phyloP scores from a whole-genome alignment of 306 rosid species.

The Amphicarpaea edgeworthii region DNA sequence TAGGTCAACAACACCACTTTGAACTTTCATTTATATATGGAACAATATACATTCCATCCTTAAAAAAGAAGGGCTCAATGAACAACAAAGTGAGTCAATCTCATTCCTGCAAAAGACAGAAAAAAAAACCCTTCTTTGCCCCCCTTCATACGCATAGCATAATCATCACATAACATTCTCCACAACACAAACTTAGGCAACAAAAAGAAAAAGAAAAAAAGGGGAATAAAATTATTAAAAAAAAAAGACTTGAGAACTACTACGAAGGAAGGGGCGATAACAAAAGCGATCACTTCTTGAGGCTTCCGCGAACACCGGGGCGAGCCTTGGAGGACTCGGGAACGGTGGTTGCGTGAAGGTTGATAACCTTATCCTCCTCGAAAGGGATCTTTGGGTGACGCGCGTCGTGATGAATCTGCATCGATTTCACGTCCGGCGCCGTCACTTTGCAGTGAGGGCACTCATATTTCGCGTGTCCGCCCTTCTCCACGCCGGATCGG shows the following conservation, averaged over 20 bases:
- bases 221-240: no score
- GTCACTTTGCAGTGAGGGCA: conserved; percentile 92
- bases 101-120: conserved; percentile 2
- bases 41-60: conserved; percentile 41
- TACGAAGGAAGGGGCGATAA: conserved; percentile 24
- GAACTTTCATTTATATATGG: conserved; percentile 26
- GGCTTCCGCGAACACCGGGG: conserved; percentile 92
- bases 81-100: conserved; percentile 31
- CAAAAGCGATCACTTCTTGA: conserved; percentile 61
- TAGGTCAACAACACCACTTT: conserved; percentile 10
- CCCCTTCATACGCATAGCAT: conserved; percentile 32
- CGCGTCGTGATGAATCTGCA: conserved; percentile 98
- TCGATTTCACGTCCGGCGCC: conserved; percentile 88
- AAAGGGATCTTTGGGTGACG: conserved; percentile 84
- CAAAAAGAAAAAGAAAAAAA: neutral
- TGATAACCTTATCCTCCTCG: conserved; percentile 69
- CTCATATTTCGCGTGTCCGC: conserved; percentile 97
- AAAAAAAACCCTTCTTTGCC: conserved; percentile 37
- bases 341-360: conserved; percentile 54
- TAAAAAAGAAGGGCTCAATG: conserved; percentile 40
- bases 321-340: conserved; percentile 59
- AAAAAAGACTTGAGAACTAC: neutral
- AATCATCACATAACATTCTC: conserved; percentile 7
- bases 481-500: conserved; percentile 74
- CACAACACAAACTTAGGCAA: conserved; percentile 14